Base-by-base conservation (phyloP, 495 filamentous ascomycete species). In the Ramalina peruviana region DNA sequence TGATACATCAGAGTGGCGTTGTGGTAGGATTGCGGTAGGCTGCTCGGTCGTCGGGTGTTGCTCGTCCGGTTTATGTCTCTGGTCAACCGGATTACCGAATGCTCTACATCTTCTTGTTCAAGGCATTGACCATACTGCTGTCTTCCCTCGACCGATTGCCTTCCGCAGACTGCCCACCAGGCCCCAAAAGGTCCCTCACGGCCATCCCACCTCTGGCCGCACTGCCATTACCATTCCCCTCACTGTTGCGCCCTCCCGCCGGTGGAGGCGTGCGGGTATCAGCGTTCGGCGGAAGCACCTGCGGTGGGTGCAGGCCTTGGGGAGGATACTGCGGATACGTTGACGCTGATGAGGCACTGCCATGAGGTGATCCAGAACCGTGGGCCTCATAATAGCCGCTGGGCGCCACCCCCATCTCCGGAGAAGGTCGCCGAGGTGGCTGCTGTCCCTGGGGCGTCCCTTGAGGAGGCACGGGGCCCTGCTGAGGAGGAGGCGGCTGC, bases 111-210 rank as follows among this genome's bases (percentile, higher is more conserved):
- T 55, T 54, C 33, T 72, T 69, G 52, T 75, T 73, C 50, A 78
- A 55, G 37, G 71, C 69, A 57, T 75, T 73, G 41, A 78, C 63
- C 74, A 78, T 78, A 51, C 73, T 69, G 49, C 67, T 76, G 53
- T 78, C 74, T 15, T 72, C 70, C 50, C 67, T 73, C 37, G 72
- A 72, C 15, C 72, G 67, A n/a, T 66, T 71, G 20, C 57, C 62
- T 13, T 39, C 46, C 46, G 67, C 69, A 38, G 70, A 38, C 67
- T 73, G 23, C 65, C 67, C 33, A 38, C 58, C 43, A 21, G 58
- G 51, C 66, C 70, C 58, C 19, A 78, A 60, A 62, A 78, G 71
- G 49, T 75, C 72, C 37, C 72, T 69, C 40, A 78, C 72, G 50
- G 73, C 74, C 59, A 78, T 64, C 11, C 69, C 71, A 36, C 65